Percentiles rank a stretch among this genome's conserved stretches.
Evolutionary conservation across 2,329 filamentous ascomycete genomes (phyloP).

Genomic region (Fusarium buharicum): DNA sequence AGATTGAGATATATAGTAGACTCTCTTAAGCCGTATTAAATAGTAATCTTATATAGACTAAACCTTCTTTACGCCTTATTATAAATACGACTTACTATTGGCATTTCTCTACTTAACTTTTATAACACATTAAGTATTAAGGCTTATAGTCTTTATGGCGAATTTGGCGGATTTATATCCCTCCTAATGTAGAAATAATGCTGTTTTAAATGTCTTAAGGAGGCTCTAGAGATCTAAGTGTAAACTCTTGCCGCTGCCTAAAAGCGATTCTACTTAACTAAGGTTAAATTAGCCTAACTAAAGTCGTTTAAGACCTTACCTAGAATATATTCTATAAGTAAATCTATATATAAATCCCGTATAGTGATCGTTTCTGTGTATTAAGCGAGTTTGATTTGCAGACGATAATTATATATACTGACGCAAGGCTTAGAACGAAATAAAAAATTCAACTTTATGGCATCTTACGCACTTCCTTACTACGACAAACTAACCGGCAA

Average conservation of each 20-base stretch:
- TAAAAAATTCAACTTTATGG: neutral
- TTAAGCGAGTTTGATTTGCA: neutral
- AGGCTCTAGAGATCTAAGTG: neutral
- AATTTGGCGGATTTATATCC: slow-evolving; percentile 43
- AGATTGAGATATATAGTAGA: slow-evolving; percentile 39
- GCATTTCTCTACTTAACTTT: slow-evolving; percentile 41
- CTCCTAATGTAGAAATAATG: slow-evolving; percentile 45
- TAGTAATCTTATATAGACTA: slow-evolving; percentile 39
- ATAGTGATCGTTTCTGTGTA: neutral
- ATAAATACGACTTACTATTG: slow-evolving; percentile 41
- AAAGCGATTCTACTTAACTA: neutral
- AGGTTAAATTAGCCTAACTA: neutral
- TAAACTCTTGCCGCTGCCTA: neutral
- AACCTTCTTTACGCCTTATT: slow-evolving; percentile 48
- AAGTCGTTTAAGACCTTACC: slow-evolving; percentile 1
- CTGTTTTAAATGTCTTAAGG: slow-evolving; percentile 45
- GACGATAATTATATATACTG: neutral
- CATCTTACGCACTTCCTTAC: too few relatives aligned
- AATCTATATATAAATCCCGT: neutral
- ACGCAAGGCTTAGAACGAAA: neutral
- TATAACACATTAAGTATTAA: slow-evolving; percentile 43
- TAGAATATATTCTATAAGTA: neutral
- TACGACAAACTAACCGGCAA: too few relatives aligned
- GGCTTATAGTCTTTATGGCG: slow-evolving; percentile 41
- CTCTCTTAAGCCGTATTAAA: slow-evolving; percentile 43